These are phyloP conservation scores for Chiua virens DNA, from an alignment of 768 basidiomycete genomes.

Conservation along the genomic window DNA sequence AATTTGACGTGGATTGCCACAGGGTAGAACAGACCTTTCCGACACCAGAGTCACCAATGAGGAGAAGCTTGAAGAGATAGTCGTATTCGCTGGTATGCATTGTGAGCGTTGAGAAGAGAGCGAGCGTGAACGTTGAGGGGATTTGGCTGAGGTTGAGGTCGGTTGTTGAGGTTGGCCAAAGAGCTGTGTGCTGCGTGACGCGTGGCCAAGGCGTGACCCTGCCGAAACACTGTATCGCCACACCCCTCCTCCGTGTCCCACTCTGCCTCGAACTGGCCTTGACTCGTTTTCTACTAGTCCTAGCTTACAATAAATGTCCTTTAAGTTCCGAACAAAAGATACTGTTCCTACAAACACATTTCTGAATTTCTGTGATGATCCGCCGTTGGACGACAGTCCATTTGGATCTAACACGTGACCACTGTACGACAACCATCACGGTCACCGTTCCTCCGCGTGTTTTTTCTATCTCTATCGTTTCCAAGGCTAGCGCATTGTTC, in stretches of 20 bases:
- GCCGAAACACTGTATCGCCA: constrained; percentile 28
- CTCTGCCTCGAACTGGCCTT: constrained; percentile 6
- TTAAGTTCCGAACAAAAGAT: neutral
- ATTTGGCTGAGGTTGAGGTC: constrained; percentile 12
- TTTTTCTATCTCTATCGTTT: constrained; percentile 1
- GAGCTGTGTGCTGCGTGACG: constrained; percentile 32
- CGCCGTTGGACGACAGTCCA: neutral
- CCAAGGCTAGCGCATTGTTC: neutral
- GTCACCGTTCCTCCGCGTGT: neutral
- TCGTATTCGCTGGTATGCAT: constrained; percentile 96
- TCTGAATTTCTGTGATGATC: neutral
- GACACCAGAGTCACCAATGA: constrained; percentile 95
- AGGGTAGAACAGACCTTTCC: constrained; percentile 63
- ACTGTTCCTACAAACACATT: neutral
- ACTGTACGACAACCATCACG: neutral
- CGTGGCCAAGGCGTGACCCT: constrained; percentile 32
- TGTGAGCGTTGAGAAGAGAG: constrained; percentile 28
- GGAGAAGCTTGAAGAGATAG: constrained; percentile 93
- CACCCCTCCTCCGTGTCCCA: constrained; percentile 2
- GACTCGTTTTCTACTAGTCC: neutral
- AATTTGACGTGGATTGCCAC: constrained; percentile 14
- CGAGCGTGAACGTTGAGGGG: constrained; percentile 27
- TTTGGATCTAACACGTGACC: constrained; percentile 16
- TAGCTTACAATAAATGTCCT: no score
- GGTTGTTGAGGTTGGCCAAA: constrained; percentile 37